Evolutionary conservation across 805 yeast genomes (phyloP), one percentile per base, ranked within the genome.

Genomic region (Lachancea sp.): DNA sequence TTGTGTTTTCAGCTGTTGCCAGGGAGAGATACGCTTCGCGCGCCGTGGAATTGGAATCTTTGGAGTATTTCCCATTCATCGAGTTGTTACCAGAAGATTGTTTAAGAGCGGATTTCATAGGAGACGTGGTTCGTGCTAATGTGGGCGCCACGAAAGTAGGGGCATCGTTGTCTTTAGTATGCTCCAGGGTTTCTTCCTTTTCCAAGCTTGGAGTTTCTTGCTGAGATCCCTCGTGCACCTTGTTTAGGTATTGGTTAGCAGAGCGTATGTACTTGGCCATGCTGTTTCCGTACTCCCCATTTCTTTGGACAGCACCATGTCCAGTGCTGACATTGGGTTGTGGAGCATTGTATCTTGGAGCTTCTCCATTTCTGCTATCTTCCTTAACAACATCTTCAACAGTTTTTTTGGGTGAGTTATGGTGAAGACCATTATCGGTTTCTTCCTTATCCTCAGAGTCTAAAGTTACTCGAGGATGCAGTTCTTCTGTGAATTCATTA

Each of bases 1-100:
- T 69, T 0, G 92, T 83, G 57, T 83, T 83, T 54, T 83, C 88
- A 1, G 89, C 89, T 0, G 92, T 83, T 1, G 89, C 72, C 40
- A 80, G 60, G 0, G 85, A 78, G 32, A 81, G 54, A 50, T 81
- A 81, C 0, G 84, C 87, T 44, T 71, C 73, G 20, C 74, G 74
- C 0, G 85, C 84, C 1, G 82, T 68, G 4, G 66, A 56, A 42
- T 38, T 17, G 44, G 18, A 7, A 12, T 38, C 32, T 25, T 46
- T 45, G 7, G 47, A 20, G 21, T 48, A 45, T 3, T 41, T 29
- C 9, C 62, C 45, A 37, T 58, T 35, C 29, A 42, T 29, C 24
- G 45, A 40, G 33, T 43, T 35, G 41, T 41, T 30, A 21, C 45
- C 51, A 4, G 52, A 39, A 12, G 62, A 47, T 34, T 57, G 60